Base-by-base conservation (phyloP, 2,329 filamentous ascomycete genomes). In the Colletotrichum liaoningense region DNA sequence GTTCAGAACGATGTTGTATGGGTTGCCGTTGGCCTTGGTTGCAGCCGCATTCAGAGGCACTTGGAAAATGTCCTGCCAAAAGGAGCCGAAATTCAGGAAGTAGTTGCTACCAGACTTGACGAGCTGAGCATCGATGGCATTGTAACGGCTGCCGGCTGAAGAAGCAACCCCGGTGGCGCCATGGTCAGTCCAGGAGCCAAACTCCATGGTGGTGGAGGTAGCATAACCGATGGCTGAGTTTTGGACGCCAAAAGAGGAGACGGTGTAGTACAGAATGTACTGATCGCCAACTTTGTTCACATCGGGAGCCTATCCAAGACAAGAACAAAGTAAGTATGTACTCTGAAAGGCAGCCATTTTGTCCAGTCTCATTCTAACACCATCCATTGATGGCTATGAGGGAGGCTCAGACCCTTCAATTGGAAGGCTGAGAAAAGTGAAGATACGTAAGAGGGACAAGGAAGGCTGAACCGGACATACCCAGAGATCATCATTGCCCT, bases 231-330 rank as follows among this genome's bases (percentile, higher is more conserved):
- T 93, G 42, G 89, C 89, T 0, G 88, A 91, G 79, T 86, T 81
- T 75, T 92, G 90, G 0, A 85, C 87, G 0, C 91, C 91, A 75
- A 92, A 92, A 0, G 87, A 84, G 46, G 87, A 90, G n/a, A 93
- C 90, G 1, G 88, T 85, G 81, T 93, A 93, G 86, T 92, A 93
- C n/a, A 94, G 87, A 77, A 92, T 88, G 82, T 93, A 93, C 0
- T 84, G 84, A 67, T 82, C 83, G 74, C 87, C 88, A n/a, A 93
- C 84, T 19, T 88, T 81, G 22, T 83, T 80, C 16, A 92, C 88
- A 75, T 93, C 91, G 0, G 92, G 92, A 2, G 92, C 92, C 90
- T 91, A 54, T 9, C 24, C 14, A 19, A 26, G 8, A 19, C 22
- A 49, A 56, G 2, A 63, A 5, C 42, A 33, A 30, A 30, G 30